Percentiles rank a stretch among this genome's conserved stretches.
phyloP scores from a whole-genome alignment of 371 early-diverging fungal genomes.

The Haplosporangium sp. region DNA sequence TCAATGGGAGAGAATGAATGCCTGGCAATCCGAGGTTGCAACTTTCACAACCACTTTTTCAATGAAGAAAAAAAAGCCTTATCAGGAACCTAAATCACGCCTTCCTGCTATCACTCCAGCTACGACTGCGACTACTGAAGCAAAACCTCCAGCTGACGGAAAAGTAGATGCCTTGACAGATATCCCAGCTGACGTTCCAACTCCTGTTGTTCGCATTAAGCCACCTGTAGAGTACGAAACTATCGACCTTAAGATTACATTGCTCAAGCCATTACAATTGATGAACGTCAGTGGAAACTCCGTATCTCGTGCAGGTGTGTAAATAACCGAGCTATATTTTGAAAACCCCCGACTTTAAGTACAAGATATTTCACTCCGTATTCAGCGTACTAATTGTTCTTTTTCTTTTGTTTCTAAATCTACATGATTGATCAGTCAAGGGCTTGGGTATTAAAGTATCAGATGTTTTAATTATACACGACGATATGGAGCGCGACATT shows the following conservation, averaged over 20 bases:
- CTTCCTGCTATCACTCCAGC: neutral
- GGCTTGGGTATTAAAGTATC: constrained; percentile 53
- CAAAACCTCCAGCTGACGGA: neutral
- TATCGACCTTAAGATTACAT: constrained; percentile 58
- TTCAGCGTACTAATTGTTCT: neutral
- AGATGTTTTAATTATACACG: constrained; percentile 77
- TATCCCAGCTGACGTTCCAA: neutral
- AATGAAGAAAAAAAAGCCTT: constrained; percentile 8
- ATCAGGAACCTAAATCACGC: constrained; percentile 4
- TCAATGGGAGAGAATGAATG: constrained; percentile 60
- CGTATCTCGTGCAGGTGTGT: constrained; percentile 75
- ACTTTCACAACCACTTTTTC: constrained; percentile 43
- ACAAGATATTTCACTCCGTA: neutral
- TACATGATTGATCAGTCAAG: constrained; percentile 38
- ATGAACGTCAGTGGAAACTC: constrained; percentile 82
- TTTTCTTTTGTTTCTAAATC: neutral
- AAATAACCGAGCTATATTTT: neutral
- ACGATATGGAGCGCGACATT: constrained; percentile 79
- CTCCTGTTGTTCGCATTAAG: constrained; percentile 1
- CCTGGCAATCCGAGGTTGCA: constrained; percentile 63
- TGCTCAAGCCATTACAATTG: constrained; percentile 72
- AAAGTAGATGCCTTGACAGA: neutral
- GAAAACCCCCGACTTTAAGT: neutral
- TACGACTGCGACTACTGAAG: neutral
- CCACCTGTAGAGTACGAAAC: constrained; percentile 31